These are phyloP conservation scores for Trypanosoma rangeli DNA, from an alignment of 208 protist species.

Conservation along the genomic window DNA sequence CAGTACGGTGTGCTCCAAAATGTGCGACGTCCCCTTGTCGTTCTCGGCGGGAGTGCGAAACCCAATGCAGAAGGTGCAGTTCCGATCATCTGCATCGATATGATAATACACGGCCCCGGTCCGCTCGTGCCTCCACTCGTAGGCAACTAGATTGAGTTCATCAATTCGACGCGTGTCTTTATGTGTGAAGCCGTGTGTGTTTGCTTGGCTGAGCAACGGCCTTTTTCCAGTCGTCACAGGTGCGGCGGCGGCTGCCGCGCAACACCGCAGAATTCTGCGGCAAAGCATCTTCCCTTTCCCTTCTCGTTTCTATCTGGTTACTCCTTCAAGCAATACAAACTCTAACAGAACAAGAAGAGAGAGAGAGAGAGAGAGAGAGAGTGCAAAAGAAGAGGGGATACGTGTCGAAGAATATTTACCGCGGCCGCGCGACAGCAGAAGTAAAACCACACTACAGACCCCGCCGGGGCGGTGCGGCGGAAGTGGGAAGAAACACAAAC, in stretches of 20 bases:
- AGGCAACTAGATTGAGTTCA: slow-evolving; percentile 78
- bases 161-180: slow-evolving; percentile 52
- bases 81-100: slow-evolving; percentile 93
- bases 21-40: slow-evolving; percentile 95
- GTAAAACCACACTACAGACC: not conserved
- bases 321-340: not conserved
- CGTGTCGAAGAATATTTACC: not conserved
- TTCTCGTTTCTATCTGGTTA: slow-evolving; percentile 1
- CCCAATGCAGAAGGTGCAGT: slow-evolving; percentile 96
- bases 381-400: not conserved
- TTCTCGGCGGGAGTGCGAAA: slow-evolving; percentile 95
- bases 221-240: slow-evolving; percentile 10
- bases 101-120: slow-evolving; percentile 90
- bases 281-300: slow-evolving; percentile 39
- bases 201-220: slow-evolving; percentile 32
- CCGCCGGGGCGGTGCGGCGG: no score
- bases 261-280: slow-evolving; percentile 33
- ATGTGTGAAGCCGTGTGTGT: slow-evolving; percentile 75
- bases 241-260: slow-evolving; percentile 11
- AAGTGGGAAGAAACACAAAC: slow-evolving; percentile 4
- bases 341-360: slow-evolving; percentile 7
- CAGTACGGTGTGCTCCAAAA: slow-evolving; percentile 96
- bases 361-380: slow-evolving; percentile 12
- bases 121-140: slow-evolving; percentile 69
- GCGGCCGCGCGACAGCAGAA: not conserved